Percentiles rank a stretch among this genome's conserved stretches.
Evolutionary conservation across 2,329 filamentous ascomycete species (phyloP).

Genomic region (Arthrobotrys pseudoclavata): DNA sequence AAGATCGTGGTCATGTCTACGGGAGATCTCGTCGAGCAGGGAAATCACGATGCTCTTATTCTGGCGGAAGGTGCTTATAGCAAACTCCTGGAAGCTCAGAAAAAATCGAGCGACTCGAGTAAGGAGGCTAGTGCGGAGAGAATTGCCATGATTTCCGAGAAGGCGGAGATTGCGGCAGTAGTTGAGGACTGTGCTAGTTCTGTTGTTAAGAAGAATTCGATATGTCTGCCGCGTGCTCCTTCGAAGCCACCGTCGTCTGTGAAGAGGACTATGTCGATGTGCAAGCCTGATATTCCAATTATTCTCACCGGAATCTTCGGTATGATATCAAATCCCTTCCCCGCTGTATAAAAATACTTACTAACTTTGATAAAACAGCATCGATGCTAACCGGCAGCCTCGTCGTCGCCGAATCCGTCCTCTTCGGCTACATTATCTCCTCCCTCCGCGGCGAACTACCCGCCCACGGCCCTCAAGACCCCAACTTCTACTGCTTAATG

Average conservation of each 20-base stretch:
- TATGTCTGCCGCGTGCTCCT: constrained; percentile 35
- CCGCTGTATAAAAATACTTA: not conserved
- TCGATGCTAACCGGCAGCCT: constrained; percentile 69
- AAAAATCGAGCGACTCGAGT: constrained; percentile 60
- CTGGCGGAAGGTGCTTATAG: constrained; percentile 63
- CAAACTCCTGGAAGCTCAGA: constrained; percentile 67
- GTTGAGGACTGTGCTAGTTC: constrained; percentile 30
- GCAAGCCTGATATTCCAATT: constrained; percentile 43
- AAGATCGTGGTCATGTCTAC: constrained; percentile 67
- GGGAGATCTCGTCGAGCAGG: constrained; percentile 66
- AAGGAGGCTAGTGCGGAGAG: constrained; percentile 53
- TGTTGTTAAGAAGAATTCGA: constrained; percentile 43
- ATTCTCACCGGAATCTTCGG: constrained; percentile 44
- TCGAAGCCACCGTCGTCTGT: constrained; percentile 32
- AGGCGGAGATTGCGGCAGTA: constrained; percentile 22
- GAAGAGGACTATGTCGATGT: constrained; percentile 51
- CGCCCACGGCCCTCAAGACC: constrained; percentile 63
- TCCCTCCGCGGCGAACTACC: constrained; percentile 69
- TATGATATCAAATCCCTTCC: constrained; percentile 16
- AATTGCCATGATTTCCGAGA: constrained; percentile 38
- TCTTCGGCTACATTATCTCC: constrained; percentile 71
- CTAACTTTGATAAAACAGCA: constrained; percentile 60
- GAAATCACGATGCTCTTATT: constrained; percentile 65
- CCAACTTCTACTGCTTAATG: constrained; percentile 68
- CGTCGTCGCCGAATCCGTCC: constrained; percentile 74